These are phyloP conservation scores for Stemphylium beticola DNA, from an alignment of 2,329 filamentous ascomycete species.

Conservation along the genomic window DNA sequence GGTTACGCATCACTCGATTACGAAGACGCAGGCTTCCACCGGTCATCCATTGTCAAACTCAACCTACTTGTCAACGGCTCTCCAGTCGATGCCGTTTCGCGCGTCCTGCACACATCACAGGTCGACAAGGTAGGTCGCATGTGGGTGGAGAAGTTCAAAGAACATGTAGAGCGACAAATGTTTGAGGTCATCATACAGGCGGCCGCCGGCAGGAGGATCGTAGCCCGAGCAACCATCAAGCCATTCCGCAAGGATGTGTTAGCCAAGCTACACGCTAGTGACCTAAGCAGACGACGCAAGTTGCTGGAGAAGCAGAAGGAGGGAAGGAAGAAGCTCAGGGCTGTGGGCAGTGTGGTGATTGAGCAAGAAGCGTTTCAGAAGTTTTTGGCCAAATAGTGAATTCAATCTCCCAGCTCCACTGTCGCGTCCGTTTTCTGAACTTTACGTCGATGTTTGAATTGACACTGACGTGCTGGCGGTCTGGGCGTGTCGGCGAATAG, in stretches of 20 bases:
- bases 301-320: constrained; percentile 96
- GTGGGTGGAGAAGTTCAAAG: constrained; percentile 96
- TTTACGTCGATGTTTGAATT: too few relatives aligned
- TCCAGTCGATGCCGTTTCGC: constrained; percentile 92
- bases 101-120: constrained; percentile 84
- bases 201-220: constrained; percentile 77
- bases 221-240: constrained; percentile 94
- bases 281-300: constrained; percentile 82
- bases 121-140: constrained; percentile 78
- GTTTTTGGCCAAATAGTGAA: constrained; percentile 76
- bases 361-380: constrained; percentile 95
- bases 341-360: constrained; percentile 89
- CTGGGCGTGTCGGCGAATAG: too few relatives aligned
- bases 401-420: constrained; percentile 5
- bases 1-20: constrained; percentile 97
- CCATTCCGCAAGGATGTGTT: constrained; percentile 95
- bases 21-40: constrained; percentile 88
- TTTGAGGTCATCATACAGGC: constrained; percentile 97
- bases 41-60: constrained; percentile 82
- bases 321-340: constrained; percentile 83
- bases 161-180: constrained; percentile 95
- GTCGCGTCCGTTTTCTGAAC: not conserved
- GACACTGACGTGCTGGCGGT: too few relatives aligned
- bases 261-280: constrained; percentile 89
- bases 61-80: constrained; percentile 92